Percentiles rank a stretch among this genome's conserved stretches.
phyloP scores from a whole-genome alignment of 2,329 filamentous ascomycete species.

The Ceratocystis destructans region DNA sequence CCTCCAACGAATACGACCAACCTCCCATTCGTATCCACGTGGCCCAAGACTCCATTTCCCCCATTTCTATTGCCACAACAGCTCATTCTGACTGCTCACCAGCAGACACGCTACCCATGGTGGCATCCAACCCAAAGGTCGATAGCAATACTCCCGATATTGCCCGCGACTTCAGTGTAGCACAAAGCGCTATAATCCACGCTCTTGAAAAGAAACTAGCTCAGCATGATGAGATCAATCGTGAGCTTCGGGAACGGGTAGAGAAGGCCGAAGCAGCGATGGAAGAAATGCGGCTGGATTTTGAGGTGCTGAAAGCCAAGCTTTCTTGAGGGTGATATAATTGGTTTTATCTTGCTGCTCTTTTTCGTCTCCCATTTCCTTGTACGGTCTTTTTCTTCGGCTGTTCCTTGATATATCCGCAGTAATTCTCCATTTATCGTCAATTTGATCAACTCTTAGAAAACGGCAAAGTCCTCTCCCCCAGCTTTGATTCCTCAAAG shows the following conservation, averaged over 20 bases:
- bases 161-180: not conserved
- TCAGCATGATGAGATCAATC: slow-evolving; percentile 10
- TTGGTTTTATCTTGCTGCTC: not conserved
- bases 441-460: no score
- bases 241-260: slow-evolving; percentile 5
- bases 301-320: slow-evolving; percentile 11
- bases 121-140: not conserved
- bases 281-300: slow-evolving; percentile 15
- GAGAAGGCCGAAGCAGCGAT: slow-evolving; percentile 12
- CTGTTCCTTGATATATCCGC: no score
- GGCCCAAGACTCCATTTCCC: not conserved
- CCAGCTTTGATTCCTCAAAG: no score
- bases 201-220: slow-evolving; percentile 14
- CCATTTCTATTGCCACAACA: not conserved
- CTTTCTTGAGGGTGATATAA: not conserved
- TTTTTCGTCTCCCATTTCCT: not conserved
- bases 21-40: not conserved
- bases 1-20: not conserved
- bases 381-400: no score
- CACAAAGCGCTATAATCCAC: not conserved
- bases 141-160: not conserved
- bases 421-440: no score
- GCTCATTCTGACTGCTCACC: not conserved
- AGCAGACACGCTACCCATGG: not conserved
- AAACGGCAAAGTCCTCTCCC: no score